Evolutionary conservation across 495 filamentous ascomycete species (phyloP).

Genomic region (Zalerion maritima): DNA sequence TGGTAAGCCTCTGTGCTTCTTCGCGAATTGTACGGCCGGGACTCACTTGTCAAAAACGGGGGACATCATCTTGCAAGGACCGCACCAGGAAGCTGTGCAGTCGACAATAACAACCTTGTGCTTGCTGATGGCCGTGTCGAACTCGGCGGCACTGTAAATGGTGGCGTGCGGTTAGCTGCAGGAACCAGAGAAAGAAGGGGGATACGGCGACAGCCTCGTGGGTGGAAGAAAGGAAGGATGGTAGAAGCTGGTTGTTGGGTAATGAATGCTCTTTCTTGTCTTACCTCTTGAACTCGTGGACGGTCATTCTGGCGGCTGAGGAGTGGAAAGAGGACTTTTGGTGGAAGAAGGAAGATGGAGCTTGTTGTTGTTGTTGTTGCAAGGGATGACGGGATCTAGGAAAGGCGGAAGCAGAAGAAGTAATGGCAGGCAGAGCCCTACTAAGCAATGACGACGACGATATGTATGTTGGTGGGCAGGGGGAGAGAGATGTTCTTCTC

Average conservation of each 20-base stretch:
- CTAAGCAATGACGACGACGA: too few relatives aligned
- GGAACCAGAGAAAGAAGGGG: too few relatives aligned
- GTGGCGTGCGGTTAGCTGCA: constrained; percentile 7
- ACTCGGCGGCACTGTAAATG: constrained; percentile 43
- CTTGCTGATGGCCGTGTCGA: constrained; percentile 37
- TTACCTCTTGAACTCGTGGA: constrained; percentile 27
- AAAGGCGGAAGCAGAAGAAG: too few relatives aligned
- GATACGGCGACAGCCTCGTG: constrained; percentile 2
- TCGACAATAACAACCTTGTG: constrained; percentile 62
- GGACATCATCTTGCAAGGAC: constrained; percentile 83
- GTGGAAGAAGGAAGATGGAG: constrained; percentile 10
- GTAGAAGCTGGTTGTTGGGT: constrained; percentile 3
- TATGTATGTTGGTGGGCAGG: too few relatives aligned
- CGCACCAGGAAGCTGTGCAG: constrained; percentile 86
- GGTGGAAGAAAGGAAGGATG: constrained; percentile 3
- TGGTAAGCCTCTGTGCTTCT: neutral
- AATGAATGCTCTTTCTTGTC: too few relatives aligned
- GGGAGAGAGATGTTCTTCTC: too few relatives aligned
- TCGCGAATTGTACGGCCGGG: constrained; percentile 7
- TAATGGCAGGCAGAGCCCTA: too few relatives aligned
- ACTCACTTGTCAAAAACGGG: constrained; percentile 53
- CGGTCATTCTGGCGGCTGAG: constrained; percentile 27
- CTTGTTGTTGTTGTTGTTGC: constrained; percentile 9
- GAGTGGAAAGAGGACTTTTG: too few relatives aligned
- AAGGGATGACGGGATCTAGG: too few relatives aligned